Conservation (phyloP, 495 filamentous ascomycete genomes). For the Podospora pseudoanserina region DNA sequence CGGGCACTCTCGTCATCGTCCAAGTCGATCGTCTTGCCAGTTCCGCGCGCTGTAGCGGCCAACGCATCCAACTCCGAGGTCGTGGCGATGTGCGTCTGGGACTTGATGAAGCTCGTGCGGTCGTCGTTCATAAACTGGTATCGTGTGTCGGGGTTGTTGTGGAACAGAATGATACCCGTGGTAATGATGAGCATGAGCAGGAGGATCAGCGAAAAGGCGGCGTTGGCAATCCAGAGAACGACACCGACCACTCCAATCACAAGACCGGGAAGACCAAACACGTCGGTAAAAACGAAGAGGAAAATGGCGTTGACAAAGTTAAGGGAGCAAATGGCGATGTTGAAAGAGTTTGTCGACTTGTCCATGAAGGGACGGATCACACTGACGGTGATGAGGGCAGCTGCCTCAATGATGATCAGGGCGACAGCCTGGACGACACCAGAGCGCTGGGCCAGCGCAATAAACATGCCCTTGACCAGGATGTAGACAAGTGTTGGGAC, state of each 20-base stretch:
- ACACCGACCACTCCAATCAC: conserved; percentile 93
- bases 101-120: conserved; percentile 97
- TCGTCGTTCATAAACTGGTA: conserved; percentile 98
- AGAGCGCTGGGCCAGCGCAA: conserved; percentile 72
- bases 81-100: conserved; percentile 73
- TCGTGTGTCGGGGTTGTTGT: conserved; percentile 92
- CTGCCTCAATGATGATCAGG: conserved; percentile 80
- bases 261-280: conserved; percentile 79
- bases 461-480: conserved; percentile 85
- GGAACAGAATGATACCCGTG: conserved; percentile 75
- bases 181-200: conserved; percentile 84
- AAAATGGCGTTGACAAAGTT: conserved; percentile 92
- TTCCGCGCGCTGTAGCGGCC: conserved; percentile 86
- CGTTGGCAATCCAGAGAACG: conserved; percentile 89
- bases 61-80: conserved; percentile 87
- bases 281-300: conserved; percentile 75
- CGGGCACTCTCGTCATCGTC: conserved; percentile 74
- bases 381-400: conserved; percentile 70
- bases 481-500: conserved; percentile 76
- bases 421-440: conserved; percentile 81
- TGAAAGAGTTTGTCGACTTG: conserved; percentile 97
- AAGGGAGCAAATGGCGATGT: conserved; percentile 83
- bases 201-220: conserved; percentile 78
- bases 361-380: conserved; percentile 96
- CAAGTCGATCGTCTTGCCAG: conserved; percentile 65